A percentile compares a stretch with the other conserved stretches of the same genome.
Evolutionary conservation across 495 filamentous ascomycete genomes (phyloP).

Genomic region (Entonaema liquescens): DNA sequence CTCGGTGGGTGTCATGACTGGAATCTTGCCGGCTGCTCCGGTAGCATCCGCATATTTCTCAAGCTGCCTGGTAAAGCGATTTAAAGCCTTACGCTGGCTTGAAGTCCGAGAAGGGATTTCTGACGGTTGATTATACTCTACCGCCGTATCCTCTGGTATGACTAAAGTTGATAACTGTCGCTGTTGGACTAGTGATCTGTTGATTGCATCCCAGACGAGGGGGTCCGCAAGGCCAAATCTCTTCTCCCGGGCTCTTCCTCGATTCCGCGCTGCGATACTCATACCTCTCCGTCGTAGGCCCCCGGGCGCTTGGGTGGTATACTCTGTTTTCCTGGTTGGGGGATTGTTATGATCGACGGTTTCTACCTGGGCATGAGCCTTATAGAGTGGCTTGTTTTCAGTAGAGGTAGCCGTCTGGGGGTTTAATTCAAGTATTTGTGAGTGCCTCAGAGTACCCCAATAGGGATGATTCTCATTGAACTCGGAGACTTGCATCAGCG

Average conservation of each 20-base stretch:
- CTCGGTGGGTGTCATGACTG: constrained; percentile 45
- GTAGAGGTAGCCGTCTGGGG: not conserved
- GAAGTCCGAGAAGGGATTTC: constrained; percentile 46
- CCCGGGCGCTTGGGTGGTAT: not conserved
- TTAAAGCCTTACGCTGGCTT: constrained; percentile 49
- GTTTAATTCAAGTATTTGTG: constrained; percentile 18
- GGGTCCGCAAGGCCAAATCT: constrained; percentile 44
- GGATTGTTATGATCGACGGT: not conserved
- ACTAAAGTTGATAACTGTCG: constrained; percentile 47
- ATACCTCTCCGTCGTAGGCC: constrained; percentile 23
- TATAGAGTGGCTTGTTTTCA: not conserved
- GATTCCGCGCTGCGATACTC: constrained; percentile 6
- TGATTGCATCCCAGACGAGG: constrained; percentile 48
- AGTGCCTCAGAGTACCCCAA: constrained; percentile 39
- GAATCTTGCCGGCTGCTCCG: constrained; percentile 36
- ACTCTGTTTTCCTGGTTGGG: not conserved
- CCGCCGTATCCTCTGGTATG: constrained; percentile 22
- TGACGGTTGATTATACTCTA: not conserved
- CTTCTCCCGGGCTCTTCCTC: constrained; percentile 31
- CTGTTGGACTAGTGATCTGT: constrained; percentile 51
- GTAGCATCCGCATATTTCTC: constrained; percentile 50
- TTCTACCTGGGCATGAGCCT: not conserved
- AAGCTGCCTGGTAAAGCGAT: constrained; percentile 54
- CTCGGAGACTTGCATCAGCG: constrained; percentile 28
- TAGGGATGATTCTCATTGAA: constrained; percentile 42